Base-by-base conservation (phyloP, 2,329 filamentous ascomycete species). In the Didymellaceae sp. region DNA sequence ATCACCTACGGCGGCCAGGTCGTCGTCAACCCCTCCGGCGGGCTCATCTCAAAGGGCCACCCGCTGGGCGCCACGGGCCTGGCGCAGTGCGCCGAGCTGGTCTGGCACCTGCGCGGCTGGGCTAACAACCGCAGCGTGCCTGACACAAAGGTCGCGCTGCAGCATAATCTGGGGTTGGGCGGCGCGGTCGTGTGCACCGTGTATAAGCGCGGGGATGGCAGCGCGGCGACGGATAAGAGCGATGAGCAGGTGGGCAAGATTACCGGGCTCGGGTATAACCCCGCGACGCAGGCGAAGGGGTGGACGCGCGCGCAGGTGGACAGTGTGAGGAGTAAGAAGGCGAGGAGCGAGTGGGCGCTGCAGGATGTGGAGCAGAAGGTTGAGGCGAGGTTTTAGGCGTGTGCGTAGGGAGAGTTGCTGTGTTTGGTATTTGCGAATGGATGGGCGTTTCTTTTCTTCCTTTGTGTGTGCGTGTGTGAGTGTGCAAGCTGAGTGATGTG, bases 31-130 rank as follows among this genome's bases (percentile, higher is more conserved):
- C 93, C 93, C 1, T 96, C 90, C 0, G 94, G 93, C 33, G 94
- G 94, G 1, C 83, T 97, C 48, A 97, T 97, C 67, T 94, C 89
- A 57, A 97, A 97, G 79, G 94, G 93, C 31, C 93, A 97, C 73
- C 93, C 94, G 0, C 85, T 97, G 4, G 93, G 93, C 25, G 93
- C 93, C 0, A 96, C 91, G 0, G 93, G 94, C n/a, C 82, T 97
- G 43, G 94, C 93, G 10, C 93, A 97, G 77, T 97, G 92, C 70
- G 90, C 93, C 5, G 93, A 97, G 77, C 80, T 97, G 10, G 89
- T 95, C 21, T 97, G 93, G 93, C 93, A 97, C 69, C 80, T 97
- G 63, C 85, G 93, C 58, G 93, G 93, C 10, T 97, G 93, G 93
- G 93, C 93, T 16, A 96, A 94, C 75, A 97, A 97, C 79, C 83